Percentiles rank a stretch among this genome's conserved stretches.
These are phyloP conservation scores for Monosporascus sp. DNA, from an alignment of 2,329 filamentous ascomycete genomes.

Conservation along the genomic window DNA sequence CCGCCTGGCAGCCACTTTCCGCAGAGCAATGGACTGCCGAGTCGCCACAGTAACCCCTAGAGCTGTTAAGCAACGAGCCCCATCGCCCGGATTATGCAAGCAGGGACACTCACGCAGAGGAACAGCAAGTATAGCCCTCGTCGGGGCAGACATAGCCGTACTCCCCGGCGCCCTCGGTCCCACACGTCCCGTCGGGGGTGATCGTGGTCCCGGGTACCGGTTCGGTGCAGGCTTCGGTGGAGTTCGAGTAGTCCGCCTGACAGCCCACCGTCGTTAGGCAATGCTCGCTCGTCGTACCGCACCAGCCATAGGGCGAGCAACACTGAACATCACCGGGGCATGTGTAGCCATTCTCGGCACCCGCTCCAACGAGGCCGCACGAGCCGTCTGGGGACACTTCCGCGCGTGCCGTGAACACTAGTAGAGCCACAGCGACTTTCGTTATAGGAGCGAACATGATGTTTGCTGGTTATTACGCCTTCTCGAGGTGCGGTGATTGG, in stretches of 20 bases:
- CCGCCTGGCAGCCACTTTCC: conserved; percentile 22
- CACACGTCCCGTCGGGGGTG: conserved; percentile 27
- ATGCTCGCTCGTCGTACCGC: conserved; percentile 22
- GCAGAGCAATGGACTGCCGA: conserved; percentile 21
- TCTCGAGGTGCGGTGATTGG: no score
- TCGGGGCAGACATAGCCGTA: conserved; percentile 24
- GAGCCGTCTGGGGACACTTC: conserved; percentile 26
- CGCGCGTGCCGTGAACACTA: background rate
- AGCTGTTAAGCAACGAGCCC: background rate
- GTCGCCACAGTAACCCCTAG: conserved; percentile 26
- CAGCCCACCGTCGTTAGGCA: conserved; percentile 26
- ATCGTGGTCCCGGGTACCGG: conserved; percentile 22
- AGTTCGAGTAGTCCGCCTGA: conserved; percentile 24
- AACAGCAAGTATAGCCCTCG: conserved; percentile 21
- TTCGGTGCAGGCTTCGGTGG: conserved; percentile 18
- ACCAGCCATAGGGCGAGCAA: conserved; percentile 26
- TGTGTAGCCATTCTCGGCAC: conserved; percentile 22
- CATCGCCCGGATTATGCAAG: background rate
- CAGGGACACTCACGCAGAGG: conserved; percentile 19
- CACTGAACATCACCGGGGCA: conserved; percentile 22
- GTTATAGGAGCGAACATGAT: no score
- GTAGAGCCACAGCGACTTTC: no score
- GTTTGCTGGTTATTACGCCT: no score
- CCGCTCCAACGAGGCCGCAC: conserved; percentile 20
- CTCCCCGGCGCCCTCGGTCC: conserved; percentile 19